A percentile compares a stretch with the other conserved stretches of the same genome.
These are phyloP conservation scores for Grigorovia jiainica DNA, from an alignment of 805 yeast genomes.

Conservation along the genomic window DNA sequence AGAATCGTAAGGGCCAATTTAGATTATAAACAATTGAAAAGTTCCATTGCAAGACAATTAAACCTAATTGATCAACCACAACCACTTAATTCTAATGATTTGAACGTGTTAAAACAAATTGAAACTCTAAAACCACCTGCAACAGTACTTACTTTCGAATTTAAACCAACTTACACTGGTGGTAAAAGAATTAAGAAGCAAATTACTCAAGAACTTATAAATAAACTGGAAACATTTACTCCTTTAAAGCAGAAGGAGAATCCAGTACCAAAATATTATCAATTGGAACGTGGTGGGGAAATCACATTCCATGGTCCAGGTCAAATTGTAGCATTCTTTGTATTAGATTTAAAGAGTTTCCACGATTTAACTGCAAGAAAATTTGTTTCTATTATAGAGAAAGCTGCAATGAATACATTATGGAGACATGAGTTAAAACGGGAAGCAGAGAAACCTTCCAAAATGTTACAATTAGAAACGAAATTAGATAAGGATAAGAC, in stretches of 20 bases:
- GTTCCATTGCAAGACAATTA: constrained; percentile 37
- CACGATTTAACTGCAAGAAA: constrained; percentile 49
- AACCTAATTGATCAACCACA: constrained; percentile 31
- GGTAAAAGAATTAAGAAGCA: constrained; percentile 71
- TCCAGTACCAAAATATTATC: constrained; percentile 55
- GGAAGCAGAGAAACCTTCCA: too few relatives aligned
- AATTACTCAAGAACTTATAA: constrained; percentile 28
- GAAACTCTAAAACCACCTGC: constrained; percentile 50
- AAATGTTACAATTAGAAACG: too few relatives aligned
- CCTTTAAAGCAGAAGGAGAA: constrained; percentile 13
- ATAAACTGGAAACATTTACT: constrained; percentile 17
- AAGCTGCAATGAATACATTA: constrained; percentile 40
- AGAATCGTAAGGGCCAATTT: constrained; percentile 46
- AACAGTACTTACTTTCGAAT: constrained; percentile 70
- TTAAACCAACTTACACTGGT: constrained; percentile 80
- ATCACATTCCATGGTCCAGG: constrained; percentile 97
- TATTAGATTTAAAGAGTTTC: constrained; percentile 60
- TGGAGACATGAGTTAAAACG: constrained; percentile 4
- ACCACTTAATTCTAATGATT: constrained; percentile 38
- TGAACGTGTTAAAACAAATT: constrained; percentile 35
- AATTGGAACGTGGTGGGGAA: constrained; percentile 88
- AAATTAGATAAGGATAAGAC: too few relatives aligned
- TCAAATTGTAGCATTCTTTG: constrained; percentile 77
- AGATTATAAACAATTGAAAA: constrained; percentile 44
- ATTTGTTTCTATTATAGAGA: constrained; percentile 55